Base-by-base conservation (phyloP, 371 early-diverging fungal species). In the Conidiobolus coronatus region DNA sequence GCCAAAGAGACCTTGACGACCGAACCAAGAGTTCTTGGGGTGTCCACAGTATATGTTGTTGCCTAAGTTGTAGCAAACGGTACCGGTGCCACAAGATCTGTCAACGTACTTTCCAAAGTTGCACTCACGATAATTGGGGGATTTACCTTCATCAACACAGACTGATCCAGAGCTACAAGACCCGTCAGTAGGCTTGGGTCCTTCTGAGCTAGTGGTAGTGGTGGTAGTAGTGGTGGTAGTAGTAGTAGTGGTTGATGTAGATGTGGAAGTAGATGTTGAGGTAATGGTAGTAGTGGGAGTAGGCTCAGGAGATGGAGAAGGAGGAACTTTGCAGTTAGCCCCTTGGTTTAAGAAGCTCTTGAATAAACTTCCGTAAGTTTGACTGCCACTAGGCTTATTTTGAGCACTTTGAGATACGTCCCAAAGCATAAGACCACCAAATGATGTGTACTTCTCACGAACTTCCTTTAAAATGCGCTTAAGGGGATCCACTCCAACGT, bases 391-490 rank as follows among this genome's bases (percentile, higher is more conserved):
- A 21, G 36, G 4, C 7, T 45, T 45, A 22, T 45, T 35, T 17
- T 45, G 34, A 29, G 40, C 40, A 22, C 42, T 14, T 22, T 43
- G 44, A 37, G 45, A 44, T 29, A 63, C 70, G 48, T 77, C 77
- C 77, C 77, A 77, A 46, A 73, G 62, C 77, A 77, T 77, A 0
- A 73, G 66, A 37, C 77, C 77, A 23, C 73, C 75, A 57, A 76
- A 76, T 12, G 58, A 59, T 12, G 55, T 49, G 46, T 61, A 66
- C 9, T 55, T 52, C 1, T 52, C 36, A 8, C 14, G 51, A 12
- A 60, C 50, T 11, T 54, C 49, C 7, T 54, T 55, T 22, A 79
- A 42, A 18, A 71, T 61, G 6, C 49, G 43, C 12, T 64, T 57
- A 5, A 76, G 50, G 5, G 56, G 55, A 1, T 48, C 49, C 37